Evolutionary conservation across 2,329 filamentous ascomycete genomes (phyloP).

Genomic region (Colletotrichum acutatum): DNA sequence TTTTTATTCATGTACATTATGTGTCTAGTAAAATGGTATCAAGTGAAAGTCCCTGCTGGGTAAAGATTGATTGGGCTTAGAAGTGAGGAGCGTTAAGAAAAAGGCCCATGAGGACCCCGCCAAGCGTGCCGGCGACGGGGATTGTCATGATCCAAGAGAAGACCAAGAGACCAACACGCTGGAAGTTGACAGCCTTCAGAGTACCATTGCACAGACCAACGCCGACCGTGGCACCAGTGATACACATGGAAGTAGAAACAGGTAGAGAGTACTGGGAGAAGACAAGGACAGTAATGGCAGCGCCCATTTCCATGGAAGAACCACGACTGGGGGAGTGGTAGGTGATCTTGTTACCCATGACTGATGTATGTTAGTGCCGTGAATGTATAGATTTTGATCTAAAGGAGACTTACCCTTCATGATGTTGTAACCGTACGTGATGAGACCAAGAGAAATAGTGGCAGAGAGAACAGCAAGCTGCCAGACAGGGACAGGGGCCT

Average conservation of each 20-base stretch:
- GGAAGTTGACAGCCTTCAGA: conserved; percentile 78
- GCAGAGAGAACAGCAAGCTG: conserved; percentile 76
- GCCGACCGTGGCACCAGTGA: conserved; percentile 82
- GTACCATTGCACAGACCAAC: conserved; percentile 82
- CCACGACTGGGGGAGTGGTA: conserved; percentile 69
- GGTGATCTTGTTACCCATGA: conserved; percentile 86
- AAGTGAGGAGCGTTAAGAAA: conserved; percentile 50
- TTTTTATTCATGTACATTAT: conserved; percentile 23
- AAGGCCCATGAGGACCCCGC: conserved; percentile 53
- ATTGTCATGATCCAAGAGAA: conserved; percentile 72
- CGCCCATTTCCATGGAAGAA: conserved; percentile 83
- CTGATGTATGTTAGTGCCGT: conserved; percentile 49
- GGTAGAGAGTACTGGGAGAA: conserved; percentile 81
- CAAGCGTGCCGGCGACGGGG: conserved; percentile 54
- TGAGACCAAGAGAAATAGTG: conserved; percentile 73
- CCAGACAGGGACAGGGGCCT: conserved; percentile 78
- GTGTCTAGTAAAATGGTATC: conserved; percentile 18
- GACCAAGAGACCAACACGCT: conserved; percentile 75
- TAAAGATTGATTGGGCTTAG: conserved; percentile 11
- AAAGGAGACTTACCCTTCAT: conserved; percentile 72
- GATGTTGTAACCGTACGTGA: conserved; percentile 85
- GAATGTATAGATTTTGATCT: not conserved
- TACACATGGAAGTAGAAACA: conserved; percentile 83
- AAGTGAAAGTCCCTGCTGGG: not conserved
- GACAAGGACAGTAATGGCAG: conserved; percentile 79